Conservation (phyloP, 1,284 basidiomycete species). For the Violaceomyces palustris region DNA sequence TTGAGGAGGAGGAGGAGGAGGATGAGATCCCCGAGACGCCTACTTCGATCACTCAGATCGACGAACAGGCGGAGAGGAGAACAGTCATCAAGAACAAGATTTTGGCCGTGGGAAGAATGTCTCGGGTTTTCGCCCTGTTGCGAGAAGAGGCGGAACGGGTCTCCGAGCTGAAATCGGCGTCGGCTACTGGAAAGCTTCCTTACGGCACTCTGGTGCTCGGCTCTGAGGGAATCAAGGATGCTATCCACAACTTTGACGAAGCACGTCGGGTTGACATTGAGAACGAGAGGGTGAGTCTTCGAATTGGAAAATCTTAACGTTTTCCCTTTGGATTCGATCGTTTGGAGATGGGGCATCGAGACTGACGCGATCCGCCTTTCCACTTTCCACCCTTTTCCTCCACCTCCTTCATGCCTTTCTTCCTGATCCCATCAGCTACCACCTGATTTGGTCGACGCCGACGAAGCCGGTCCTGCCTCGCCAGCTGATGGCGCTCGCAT, state of each 20-base stretch:
- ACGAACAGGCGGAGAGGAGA: conserved; percentile 68
- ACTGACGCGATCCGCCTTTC: too few relatives aligned
- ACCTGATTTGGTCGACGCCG: conserved; percentile 86
- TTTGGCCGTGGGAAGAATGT: conserved; percentile 92
- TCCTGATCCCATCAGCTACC: conserved; percentile 55
- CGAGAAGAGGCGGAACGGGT: conserved; percentile 99
- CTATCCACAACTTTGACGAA: conserved; percentile 88
- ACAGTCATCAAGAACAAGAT: conserved; percentile 96
- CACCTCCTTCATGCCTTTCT: background rate
- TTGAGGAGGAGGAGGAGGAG: conserved; percentile 78
- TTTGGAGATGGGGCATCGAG: too few relatives aligned
- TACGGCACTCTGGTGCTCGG: conserved; percentile 82
- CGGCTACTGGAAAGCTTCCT: conserved; percentile 72
- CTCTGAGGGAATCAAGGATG: conserved; percentile 91
- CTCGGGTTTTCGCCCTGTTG: conserved; percentile 87
- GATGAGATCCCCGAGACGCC: conserved; percentile 42
- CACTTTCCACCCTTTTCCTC: too few relatives aligned
- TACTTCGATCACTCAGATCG: conserved; percentile 37
- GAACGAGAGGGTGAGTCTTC: conserved; percentile 63
- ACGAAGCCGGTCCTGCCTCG: conserved; percentile 66
- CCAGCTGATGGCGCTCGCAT: conserved; percentile 57
- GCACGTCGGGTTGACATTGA: conserved; percentile 98
- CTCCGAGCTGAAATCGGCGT: conserved; percentile 88
- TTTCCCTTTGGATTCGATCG: too few relatives aligned
- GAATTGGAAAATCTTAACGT: too few relatives aligned